Percentiles rank a stretch among this genome's conserved stretches.
Conservation (phyloP, 1,284 basidiomycete genomes). For the Austroboletus rostrupii region DNA sequence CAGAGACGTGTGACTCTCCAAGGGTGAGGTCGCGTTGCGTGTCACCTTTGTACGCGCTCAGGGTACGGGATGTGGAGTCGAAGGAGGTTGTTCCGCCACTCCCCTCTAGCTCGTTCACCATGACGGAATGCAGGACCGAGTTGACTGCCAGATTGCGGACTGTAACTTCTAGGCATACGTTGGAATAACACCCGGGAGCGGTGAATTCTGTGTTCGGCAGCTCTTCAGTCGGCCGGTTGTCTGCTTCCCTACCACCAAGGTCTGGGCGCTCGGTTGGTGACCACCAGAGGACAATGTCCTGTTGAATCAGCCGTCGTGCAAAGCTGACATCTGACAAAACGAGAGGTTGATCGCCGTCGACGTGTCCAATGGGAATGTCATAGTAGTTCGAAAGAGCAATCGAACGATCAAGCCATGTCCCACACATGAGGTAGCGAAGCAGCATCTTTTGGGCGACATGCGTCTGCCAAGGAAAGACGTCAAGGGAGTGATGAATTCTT, state of each 20-base stretch:
- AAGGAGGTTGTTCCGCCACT: conserved; percentile 90
- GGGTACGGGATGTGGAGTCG: conserved; percentile 86
- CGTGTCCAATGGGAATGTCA: conserved; percentile 88
- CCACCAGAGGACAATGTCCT: conserved; percentile 98
- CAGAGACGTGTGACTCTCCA: conserved; percentile 91
- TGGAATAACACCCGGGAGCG: conserved; percentile 84
- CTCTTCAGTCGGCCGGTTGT: conserved; percentile 75
- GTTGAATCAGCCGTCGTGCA: conserved; percentile 78
- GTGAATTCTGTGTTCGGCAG: conserved; percentile 85
- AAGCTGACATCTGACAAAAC: conserved; percentile 90
- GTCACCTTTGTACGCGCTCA: conserved; percentile 86
- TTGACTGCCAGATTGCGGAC: conserved; percentile 93
- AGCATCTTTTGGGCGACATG: conserved; percentile 79
- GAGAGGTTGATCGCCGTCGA: conserved; percentile 87
- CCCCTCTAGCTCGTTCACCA: conserved; percentile 96
- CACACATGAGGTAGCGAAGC: conserved; percentile 76
- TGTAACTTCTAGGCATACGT: conserved; percentile 89
- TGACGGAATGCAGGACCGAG: conserved; percentile 88
- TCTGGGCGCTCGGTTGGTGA: conserved; percentile 87
- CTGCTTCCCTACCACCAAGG: conserved; percentile 90
- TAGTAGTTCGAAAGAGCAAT: conserved; percentile 86
- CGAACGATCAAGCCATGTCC: conserved; percentile 79
- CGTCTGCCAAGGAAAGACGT: conserved; percentile 76
- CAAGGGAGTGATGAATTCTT: conserved; percentile 68
- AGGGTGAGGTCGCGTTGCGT: conserved; percentile 76